These are phyloP conservation scores for Excoecaria agallocha DNA, from an alignment of 345 rosid species.

Conservation along the genomic window DNA sequence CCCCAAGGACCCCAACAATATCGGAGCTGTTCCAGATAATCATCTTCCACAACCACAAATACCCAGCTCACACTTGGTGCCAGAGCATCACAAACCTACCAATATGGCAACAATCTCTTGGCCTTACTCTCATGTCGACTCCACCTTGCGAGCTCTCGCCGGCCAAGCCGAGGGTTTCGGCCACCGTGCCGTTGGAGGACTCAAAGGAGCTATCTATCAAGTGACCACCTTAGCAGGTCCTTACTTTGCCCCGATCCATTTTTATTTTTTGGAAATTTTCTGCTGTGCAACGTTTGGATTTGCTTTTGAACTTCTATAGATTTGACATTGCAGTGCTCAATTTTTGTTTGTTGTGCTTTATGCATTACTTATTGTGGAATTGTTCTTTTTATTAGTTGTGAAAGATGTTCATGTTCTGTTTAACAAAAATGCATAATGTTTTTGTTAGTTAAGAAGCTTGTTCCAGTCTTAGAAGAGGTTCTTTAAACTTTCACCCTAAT, in stretches of 20 bases:
- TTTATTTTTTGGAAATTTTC: neutral
- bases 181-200: constrained; percentile 76
- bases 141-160: constrained; percentile 71
- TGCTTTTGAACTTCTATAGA: too few relatives aligned
- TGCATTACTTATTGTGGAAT: neutral
- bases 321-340: neutral
- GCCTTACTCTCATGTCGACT: constrained; percentile 69
- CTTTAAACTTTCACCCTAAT: too few relatives aligned
- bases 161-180: constrained; percentile 92
- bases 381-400: too few relatives aligned
- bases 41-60: neutral
- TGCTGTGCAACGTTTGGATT: neutral
- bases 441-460: too few relatives aligned
- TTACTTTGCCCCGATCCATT: neutral
- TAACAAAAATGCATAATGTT: too few relatives aligned
- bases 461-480: too few relatives aligned
- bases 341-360: neutral
- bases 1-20: neutral
- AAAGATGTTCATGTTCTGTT: too few relatives aligned
- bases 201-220: constrained; percentile 56
- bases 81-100: neutral
- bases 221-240: constrained; percentile 76
- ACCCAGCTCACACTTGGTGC: neutral
- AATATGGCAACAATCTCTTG: constrained; percentile 12
- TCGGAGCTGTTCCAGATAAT: constrained; percentile 4